phyloP scores from a whole-genome alignment of 345 rosid species.

The Eucalyptus coolabah region DNA sequence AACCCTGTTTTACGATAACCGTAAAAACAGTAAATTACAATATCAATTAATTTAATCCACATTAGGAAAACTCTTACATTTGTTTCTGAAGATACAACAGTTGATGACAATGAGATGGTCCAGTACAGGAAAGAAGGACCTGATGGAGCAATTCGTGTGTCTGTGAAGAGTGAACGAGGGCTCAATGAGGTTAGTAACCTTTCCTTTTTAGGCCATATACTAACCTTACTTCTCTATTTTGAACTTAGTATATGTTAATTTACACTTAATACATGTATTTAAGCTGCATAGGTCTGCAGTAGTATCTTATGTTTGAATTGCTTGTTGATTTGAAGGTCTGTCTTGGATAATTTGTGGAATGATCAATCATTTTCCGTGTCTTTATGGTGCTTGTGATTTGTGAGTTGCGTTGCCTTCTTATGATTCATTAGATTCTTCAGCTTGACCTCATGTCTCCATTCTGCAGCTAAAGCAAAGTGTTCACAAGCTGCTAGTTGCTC shows the following conservation, averaged over 20 bases:
- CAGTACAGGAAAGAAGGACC: conserved; percentile 65
- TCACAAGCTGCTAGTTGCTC: conserved; percentile 33
- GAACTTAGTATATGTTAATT: background rate
- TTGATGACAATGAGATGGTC: conserved; percentile 33
- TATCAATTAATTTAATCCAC: too few relatives aligned
- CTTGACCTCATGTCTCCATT: background rate
- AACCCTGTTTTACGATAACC: too few relatives aligned
- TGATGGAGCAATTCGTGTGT: conserved; percentile 52
- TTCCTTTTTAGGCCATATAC: background rate
- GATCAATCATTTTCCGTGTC: background rate
- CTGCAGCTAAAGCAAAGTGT: conserved; percentile 55
- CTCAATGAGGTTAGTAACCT: conserved; percentile 37
- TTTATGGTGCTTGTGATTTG: background rate
- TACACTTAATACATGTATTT: background rate
- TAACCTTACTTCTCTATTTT: background rate
- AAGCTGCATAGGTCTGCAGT: background rate
- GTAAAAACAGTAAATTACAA: too few relatives aligned
- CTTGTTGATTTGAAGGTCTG: background rate
- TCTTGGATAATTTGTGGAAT: background rate
- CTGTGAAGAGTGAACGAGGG: conserved; percentile 57
- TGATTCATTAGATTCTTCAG: background rate
- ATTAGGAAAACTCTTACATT: too few relatives aligned
- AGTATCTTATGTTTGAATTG: background rate
- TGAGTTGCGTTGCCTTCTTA: background rate
- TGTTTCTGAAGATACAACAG: conserved; percentile 38